Evolutionary conservation across 257 asterid genomes (phyloP).

Genomic region (Nicotiana sylvestris): DNA sequence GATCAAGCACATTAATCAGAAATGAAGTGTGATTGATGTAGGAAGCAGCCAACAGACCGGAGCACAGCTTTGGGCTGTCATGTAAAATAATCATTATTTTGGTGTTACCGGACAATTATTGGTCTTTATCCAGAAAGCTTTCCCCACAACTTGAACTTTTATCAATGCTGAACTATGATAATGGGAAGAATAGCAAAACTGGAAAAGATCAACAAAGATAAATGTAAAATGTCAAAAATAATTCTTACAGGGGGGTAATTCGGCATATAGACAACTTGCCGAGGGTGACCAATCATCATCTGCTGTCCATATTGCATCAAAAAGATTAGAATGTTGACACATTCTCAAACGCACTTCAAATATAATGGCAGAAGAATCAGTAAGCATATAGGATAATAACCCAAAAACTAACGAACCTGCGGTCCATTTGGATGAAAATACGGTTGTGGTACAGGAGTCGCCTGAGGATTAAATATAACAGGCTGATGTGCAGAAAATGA

Average conservation of each 20-base stretch:
- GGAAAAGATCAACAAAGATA: background rate
- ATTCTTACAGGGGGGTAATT: conserved; percentile 66
- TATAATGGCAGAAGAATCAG: background rate
- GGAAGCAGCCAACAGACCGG: background rate
- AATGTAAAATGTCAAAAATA: background rate
- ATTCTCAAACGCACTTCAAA: background rate
- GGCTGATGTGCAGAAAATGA: conserved; percentile 65
- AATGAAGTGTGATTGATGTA: background rate
- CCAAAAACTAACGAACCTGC: conserved; percentile 53
- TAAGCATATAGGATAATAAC: conserved; percentile 2
- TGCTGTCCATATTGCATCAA: conserved; percentile 75
- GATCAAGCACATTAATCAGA: background rate
- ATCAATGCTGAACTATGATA: background rate
- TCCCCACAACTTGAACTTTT: background rate
- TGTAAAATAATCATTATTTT: background rate
- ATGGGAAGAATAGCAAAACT: background rate
- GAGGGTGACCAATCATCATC: conserved; percentile 87
- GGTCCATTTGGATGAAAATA: conserved; percentile 89
- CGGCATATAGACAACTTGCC: conserved; percentile 81
- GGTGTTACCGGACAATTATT: background rate
- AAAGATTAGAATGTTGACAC: background rate
- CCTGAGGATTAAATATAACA: conserved; percentile 75
- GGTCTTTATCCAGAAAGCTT: background rate
- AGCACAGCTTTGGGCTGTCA: background rate
- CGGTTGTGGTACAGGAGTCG: conserved; percentile 56